Percentiles rank a stretch among this genome's conserved stretches.
Conservation (phyloP, 2,329 filamentous ascomycete species). For the Arthrocladium fulminans region DNA sequence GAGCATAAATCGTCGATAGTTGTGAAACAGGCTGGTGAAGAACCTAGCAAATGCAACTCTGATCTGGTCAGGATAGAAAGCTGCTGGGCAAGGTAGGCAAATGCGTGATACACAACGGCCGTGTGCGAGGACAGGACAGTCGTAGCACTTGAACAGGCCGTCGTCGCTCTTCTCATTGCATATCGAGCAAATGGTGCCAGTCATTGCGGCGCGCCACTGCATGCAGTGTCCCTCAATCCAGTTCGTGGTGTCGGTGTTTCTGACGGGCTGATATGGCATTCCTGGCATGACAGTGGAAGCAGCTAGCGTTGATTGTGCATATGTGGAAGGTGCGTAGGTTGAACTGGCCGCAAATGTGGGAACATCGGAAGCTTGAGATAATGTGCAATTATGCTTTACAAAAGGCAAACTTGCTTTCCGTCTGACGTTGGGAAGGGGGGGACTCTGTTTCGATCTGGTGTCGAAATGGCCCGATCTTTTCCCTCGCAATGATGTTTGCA, state of each 20-base stretch:
- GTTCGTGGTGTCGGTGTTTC: conserved; percentile 34
- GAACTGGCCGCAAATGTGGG: conserved; percentile 32
- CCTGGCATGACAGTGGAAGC: conserved; percentile 44
- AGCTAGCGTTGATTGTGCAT: conserved; percentile 43
- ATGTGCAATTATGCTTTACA: conserved; percentile 48
- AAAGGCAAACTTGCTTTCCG: conserved; percentile 62
- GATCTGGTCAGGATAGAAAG: conserved; percentile 58
- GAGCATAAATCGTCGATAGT: conserved; percentile 55
- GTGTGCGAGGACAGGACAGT: conserved; percentile 46
- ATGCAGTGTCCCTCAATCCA: conserved; percentile 44
- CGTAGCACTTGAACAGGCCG: conserved; percentile 41
- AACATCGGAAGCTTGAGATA: conserved; percentile 37
- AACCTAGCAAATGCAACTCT: conserved; percentile 60
- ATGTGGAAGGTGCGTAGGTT: conserved; percentile 41
- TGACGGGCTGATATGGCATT: conserved; percentile 28
- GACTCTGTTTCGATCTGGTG: conserved; percentile 56
- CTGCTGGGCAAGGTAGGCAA: conserved; percentile 56
- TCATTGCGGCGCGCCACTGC: conserved; percentile 33
- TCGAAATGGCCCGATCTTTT: conserved; percentile 93
- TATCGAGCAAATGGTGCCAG: conserved; percentile 39
- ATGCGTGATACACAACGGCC: conserved; percentile 52
- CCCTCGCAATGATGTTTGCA: conserved; percentile 78
- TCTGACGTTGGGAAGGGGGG: conserved; percentile 22
- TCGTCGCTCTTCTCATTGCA: conserved; percentile 52
- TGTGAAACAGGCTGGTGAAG: conserved; percentile 61